A percentile compares a stretch with the other conserved stretches of the same genome.
These are phyloP conservation scores for Priceomyces castillae DNA, from an alignment of 805 yeast genomes.

Conservation along the genomic window DNA sequence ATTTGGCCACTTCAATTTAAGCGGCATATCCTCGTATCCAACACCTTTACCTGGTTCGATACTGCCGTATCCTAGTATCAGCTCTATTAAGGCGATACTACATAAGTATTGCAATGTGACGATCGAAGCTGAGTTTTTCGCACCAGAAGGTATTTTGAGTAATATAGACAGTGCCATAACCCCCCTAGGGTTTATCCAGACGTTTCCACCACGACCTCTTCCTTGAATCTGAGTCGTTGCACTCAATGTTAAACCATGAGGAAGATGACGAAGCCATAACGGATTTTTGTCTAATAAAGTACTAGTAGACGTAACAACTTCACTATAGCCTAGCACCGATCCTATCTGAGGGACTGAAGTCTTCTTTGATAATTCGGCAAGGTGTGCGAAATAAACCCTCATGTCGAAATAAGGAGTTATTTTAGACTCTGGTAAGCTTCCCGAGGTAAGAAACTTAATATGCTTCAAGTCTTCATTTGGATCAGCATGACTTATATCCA, in stretches of 20 bases:
- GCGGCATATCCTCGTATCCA: constrained; percentile 73
- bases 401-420: constrained; percentile 75
- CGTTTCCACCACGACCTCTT: constrained; percentile 90
- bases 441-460: constrained; percentile 44
- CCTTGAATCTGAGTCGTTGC: constrained; percentile 90
- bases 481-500: constrained; percentile 31
- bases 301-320: constrained; percentile 86
- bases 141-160: constrained; percentile 52
- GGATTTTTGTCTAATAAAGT: constrained; percentile 74
- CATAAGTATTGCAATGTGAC: constrained; percentile 86
- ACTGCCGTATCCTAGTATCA: constrained; percentile 59
- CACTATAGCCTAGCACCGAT: constrained; percentile 67
- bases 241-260: constrained; percentile 65
- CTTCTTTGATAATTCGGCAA: constrained; percentile 27
- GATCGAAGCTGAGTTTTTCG: constrained; percentile 48
- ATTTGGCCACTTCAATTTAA: constrained; percentile 94
- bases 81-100: constrained; percentile 78
- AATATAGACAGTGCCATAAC: constrained; percentile 80
- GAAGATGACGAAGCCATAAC: constrained; percentile 53
- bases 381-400: constrained; percentile 46
- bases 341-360: constrained; percentile 49
- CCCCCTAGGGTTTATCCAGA: constrained; percentile 94
- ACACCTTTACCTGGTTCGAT: constrained; percentile 32
- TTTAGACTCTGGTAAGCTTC: constrained; percentile 46
- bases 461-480: constrained; percentile 56